Conservation (phyloP, 2,329 filamentous ascomycete genomes). For the Pestalotiopsis sp. region DNA sequence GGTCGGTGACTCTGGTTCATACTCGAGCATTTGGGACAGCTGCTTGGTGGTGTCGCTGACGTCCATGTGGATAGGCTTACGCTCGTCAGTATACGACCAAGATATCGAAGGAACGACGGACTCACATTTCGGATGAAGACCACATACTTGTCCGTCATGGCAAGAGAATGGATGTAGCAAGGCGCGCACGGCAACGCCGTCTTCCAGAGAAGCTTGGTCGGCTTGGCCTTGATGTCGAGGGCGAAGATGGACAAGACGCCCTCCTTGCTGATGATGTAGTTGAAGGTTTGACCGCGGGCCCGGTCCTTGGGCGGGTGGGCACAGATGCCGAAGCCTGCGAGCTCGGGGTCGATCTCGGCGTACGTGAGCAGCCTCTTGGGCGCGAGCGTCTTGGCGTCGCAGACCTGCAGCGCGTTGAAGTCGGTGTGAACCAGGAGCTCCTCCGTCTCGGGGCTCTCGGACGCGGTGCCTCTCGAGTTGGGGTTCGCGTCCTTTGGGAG, state of each 20-base stretch:
- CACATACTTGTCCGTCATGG: slow-evolving; percentile 18
- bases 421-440: slow-evolving; percentile 18
- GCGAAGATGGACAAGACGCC: slow-evolving; percentile 16
- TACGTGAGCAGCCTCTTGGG: slow-evolving; percentile 18
- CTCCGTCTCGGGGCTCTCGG: slow-evolving; percentile 12
- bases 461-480: slow-evolving; percentile 9
- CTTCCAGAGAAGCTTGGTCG: slow-evolving; percentile 15
- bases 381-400: slow-evolving; percentile 17
- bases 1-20: slow-evolving; percentile 14
- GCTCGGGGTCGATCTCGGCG: slow-evolving; percentile 17
- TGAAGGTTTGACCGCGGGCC: slow-evolving; percentile 16
- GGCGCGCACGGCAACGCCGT: slow-evolving; percentile 16
- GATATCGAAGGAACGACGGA: not conserved
- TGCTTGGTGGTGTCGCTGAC: slow-evolving; percentile 19
- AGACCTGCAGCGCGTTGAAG: slow-evolving; percentile 16
- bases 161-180: slow-evolving; percentile 18
- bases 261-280: slow-evolving; percentile 15
- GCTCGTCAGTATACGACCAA: not conserved
- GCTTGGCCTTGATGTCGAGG: slow-evolving; percentile 14
- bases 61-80: slow-evolving; percentile 17
- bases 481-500: slow-evolving; percentile 15
- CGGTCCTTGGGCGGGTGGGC: slow-evolving; percentile 19
- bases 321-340: slow-evolving; percentile 17
- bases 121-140: slow-evolving; percentile 18
- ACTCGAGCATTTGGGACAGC: slow-evolving; percentile 15